phyloP scores from a whole-genome alignment of 176 grass and related monocot species.

The Musa itinerans region DNA sequence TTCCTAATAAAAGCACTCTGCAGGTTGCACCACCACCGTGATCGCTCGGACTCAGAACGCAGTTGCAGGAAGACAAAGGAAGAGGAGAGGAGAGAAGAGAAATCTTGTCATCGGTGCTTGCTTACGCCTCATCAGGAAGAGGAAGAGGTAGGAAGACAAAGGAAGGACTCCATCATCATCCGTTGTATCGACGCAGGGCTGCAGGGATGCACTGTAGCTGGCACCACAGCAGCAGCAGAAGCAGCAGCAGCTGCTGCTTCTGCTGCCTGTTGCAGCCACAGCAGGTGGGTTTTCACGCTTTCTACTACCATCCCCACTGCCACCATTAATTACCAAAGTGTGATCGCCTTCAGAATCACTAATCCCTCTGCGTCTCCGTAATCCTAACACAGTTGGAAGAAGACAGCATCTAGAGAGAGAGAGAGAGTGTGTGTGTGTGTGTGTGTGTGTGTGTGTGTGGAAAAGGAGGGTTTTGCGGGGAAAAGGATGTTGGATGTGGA shows the following conservation, averaged over 20 bases:
- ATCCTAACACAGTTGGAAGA: too few species aligned
- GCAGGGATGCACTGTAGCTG: background rate
- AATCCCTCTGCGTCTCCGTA: background rate
- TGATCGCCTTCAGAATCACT: background rate
- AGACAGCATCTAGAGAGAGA: background rate
- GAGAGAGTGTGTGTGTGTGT: background rate
- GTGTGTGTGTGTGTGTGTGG: too few species aligned
- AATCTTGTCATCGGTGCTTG: too few species aligned
- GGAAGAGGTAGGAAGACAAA: background rate
- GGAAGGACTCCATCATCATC: background rate
- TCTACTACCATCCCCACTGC: background rate
- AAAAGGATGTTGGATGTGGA: slow-evolving; percentile 25
- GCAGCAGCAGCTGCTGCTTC: background rate
- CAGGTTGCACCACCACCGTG: too few species aligned
- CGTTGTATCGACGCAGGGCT: background rate
- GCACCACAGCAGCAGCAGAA: background rate
- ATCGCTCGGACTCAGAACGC: too few species aligned
- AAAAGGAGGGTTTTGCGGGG: slow-evolving; percentile 4
- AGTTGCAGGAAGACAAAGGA: too few species aligned
- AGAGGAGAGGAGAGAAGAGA: too few species aligned
- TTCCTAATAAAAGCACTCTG: too few species aligned
- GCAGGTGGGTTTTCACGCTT: background rate
- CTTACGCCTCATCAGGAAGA: background rate
- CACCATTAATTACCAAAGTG: background rate
- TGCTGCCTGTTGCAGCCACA: background rate